Evolutionary conservation across 768 basidiomycete species (phyloP), one percentile per base, ranked within the genome.

Genomic region (Suillus hirtellus): DNA sequence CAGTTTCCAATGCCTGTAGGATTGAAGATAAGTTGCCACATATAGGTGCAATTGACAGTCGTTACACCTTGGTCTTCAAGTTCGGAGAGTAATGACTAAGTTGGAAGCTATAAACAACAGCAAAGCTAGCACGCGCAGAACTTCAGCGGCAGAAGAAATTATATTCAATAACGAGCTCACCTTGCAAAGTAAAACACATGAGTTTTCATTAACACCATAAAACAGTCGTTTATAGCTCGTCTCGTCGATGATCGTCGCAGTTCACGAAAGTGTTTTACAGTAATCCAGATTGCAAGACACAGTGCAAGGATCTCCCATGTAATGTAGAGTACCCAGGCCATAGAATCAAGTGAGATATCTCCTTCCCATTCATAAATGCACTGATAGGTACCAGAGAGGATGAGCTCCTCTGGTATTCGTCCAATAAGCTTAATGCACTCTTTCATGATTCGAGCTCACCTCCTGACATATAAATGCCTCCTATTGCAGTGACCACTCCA

Each of bases 241-340:
- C 31, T 17, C 4, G 31, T 34, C 2, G 31, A 52, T 27, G 24
- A 10, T 31, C 14, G 50, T 34, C 15, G 50, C 31, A 31, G 9
- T 54, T 54, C 53, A 54, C 11, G 11, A n/a, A 54, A 34, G 19
- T 54, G 53, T 54, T 54, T 54, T 54, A 54, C 31, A 34, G 19
- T 19, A 8, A 35, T 54, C 53, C 53, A 54, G 34, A 35, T 19
- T 35, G 53, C 53, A n/a, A 54, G 34, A 54, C 19, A 35, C 19
- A 35, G 11, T 35, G 34, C 53, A 5, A 54, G 31, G 34, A 54
- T 4, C 53, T 54, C 53, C 52, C 19, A 53, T 54, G 19, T 19
- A n/a, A n/a, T 19, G 1, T n/a, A 34, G n/a, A 54, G 15, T 21
- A 19, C 6, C 31, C 34, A 54, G 12, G 19, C 11, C 53, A 35